Base-by-base conservation (phyloP, 2,329 filamentous ascomycete genomes). In the Aspergillus clavatus region DNA sequence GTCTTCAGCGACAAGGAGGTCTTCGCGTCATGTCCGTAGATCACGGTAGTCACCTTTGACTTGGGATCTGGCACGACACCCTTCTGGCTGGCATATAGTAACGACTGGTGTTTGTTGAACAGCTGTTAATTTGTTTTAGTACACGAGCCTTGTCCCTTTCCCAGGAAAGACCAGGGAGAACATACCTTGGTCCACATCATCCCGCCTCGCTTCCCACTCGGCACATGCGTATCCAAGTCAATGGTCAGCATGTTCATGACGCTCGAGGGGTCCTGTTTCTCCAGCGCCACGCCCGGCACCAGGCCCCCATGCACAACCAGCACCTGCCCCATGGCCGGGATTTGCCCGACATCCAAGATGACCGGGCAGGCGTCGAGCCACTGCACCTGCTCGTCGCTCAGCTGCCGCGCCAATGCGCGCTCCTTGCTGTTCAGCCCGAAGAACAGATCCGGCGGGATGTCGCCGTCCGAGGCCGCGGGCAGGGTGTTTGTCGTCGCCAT, bases 201-300 rank as follows among this genome's bases (percentile, higher is more conserved):
- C 40, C 84, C 85, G 4, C 63, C 67, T 42, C 56, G 67, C 50
- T 58, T 73, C 51, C 71, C 71, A 42, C 72, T 80, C 3, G 81
- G 82, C 10, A 80, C 69, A 47, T 81, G 76, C 8, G 80, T 82
- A 8, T 75, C 69, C 14, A 82, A 76, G 54, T 86, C 76, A 43
- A 95, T 79, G 5, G 83, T 87, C 45, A 89, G 82, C 87, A 98
- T 94, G 62, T 89, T 93, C 89, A 96, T 96, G 31, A 87, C 86
- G 41, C 85, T 83, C 65, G 81, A 83, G 0, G 89, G 85, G 65
- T 96, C 80, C 57, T 85, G 91, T 41, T 78, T 72, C 37, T 83
- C 74, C 11, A 95, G 73, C 0, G 78, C 66, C 0, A 95, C 71
- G 4, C 83, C 85, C 0, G 91, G 88, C 0, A 93, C 83, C 2